phyloP scores from a whole-genome alignment of 306 rosid genomes.

The Cucurbita ficifolia region DNA sequence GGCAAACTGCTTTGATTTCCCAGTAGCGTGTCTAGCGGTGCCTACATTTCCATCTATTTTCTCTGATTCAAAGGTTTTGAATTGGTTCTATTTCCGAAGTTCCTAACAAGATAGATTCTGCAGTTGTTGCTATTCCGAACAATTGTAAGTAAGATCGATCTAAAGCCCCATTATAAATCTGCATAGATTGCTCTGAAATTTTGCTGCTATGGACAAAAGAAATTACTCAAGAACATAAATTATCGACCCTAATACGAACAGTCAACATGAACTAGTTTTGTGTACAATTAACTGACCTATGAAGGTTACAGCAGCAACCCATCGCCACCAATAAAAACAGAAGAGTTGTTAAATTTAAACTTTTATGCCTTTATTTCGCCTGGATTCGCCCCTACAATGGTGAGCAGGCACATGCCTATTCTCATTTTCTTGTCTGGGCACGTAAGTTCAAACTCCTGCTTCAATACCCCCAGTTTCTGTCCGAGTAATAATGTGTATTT shows the following conservation, averaged over 20 bases:
- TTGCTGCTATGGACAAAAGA: no score
- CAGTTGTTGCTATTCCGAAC: background rate
- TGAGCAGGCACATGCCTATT: no score
- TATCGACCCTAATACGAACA: background rate
- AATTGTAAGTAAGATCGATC: background rate
- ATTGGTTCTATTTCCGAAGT: no score
- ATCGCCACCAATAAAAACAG: conserved; percentile 19
- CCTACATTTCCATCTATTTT: conserved; percentile 8
- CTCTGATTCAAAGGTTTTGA: background rate
- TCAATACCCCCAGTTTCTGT: conserved; percentile 50
- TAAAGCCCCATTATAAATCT: background rate
- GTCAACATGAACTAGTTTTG: background rate
- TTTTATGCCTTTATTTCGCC: conserved; percentile 22
- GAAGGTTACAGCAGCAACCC: background rate
- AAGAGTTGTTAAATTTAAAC: conserved; percentile 36
- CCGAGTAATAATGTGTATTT: no score
- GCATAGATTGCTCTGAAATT: background rate
- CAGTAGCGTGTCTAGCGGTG: conserved; percentile 38
- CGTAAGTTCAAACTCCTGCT: conserved; percentile 6
- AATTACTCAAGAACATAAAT: background rate
- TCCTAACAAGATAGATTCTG: background rate
- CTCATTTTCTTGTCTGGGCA: no score
- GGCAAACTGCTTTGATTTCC: conserved; percentile 32
- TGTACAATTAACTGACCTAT: background rate
- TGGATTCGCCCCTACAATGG: conserved; percentile 34